Conservation (phyloP, 371 early-diverging fungal genomes). For the Apophysomyces sp. region DNA sequence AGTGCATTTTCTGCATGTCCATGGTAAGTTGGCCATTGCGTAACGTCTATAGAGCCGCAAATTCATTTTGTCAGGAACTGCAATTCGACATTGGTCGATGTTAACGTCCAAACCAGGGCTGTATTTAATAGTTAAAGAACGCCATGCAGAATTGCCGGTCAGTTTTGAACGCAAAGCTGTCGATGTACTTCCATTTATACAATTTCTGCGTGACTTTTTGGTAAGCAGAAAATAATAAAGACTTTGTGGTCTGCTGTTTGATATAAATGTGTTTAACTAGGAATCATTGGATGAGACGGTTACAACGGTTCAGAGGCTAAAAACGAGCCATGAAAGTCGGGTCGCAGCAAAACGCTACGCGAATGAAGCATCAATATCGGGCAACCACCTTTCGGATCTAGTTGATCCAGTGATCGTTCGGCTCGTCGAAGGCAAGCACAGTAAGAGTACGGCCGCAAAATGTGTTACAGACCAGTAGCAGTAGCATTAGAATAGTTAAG, state of each 20-base stretch:
- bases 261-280: neutral
- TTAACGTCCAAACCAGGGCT: neutral
- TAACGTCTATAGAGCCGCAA: neutral
- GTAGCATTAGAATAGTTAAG: too few species aligned
- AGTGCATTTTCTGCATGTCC: slow-evolving; percentile 4
- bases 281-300: neutral
- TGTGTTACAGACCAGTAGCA: too few species aligned
- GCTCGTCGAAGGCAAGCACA: slow-evolving; percentile 3
- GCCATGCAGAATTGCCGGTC: neutral
- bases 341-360: neutral
- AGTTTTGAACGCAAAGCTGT: neutral
- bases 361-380: neutral
- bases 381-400: neutral
- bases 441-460: neutral
- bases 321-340: slow-evolving; percentile 4
- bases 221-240: neutral
- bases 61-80: slow-evolving; percentile 1
- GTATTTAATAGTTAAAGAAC: slow-evolving; percentile 1
- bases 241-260: slow-evolving; percentile 1
- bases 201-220: neutral
- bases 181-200: neutral
- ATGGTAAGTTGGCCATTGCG: neutral
- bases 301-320: neutral
- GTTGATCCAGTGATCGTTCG: slow-evolving; percentile 4
- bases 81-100: slow-evolving; percentile 5